Conservation (phyloP, 805 yeast species). For the Yarrowia alimentaria region DNA sequence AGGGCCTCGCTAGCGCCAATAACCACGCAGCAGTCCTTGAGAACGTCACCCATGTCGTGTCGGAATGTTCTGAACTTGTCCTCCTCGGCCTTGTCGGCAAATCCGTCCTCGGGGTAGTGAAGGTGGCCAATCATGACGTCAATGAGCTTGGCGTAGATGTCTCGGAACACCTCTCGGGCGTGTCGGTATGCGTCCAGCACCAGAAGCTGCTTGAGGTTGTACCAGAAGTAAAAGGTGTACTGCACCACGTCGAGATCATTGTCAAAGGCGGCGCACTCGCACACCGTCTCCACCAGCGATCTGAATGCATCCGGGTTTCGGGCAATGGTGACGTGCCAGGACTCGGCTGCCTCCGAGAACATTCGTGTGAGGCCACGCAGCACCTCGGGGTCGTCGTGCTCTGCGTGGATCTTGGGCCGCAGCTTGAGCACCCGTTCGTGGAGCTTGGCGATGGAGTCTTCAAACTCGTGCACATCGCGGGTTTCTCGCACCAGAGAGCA, state of each 20-base stretch:
- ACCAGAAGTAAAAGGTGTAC: constrained; percentile 93
- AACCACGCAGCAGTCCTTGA: constrained; percentile 91
- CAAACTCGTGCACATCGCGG: constrained; percentile 54
- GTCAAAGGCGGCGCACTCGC: constrained; percentile 68
- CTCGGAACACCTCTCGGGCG: constrained; percentile 51
- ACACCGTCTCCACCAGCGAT: constrained; percentile 68
- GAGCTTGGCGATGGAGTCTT: constrained; percentile 60
- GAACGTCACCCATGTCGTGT: constrained; percentile 96
- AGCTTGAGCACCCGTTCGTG: constrained; percentile 66
- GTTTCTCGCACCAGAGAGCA: constrained; percentile 79
- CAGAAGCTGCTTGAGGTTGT: constrained; percentile 68
- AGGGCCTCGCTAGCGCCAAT: constrained; percentile 75
- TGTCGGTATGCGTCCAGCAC: constrained; percentile 56
- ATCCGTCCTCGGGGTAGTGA: constrained; percentile 63
- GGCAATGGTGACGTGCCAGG: constrained; percentile 88
- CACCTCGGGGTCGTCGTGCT: constrained; percentile 56
- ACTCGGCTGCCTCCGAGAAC: constrained; percentile 89
- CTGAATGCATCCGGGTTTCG: constrained; percentile 65
- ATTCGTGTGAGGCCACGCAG: constrained; percentile 70
- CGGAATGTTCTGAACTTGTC: constrained; percentile 93
- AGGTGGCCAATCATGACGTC: constrained; percentile 64
- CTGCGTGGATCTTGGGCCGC: constrained; percentile 44
- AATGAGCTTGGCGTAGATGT: constrained; percentile 58
- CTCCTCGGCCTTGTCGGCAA: constrained; percentile 66
- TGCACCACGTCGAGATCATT: constrained; percentile 86